Evolutionary conservation across 1,139 yeast species (phyloP).

Genomic region (Blastobotrys arbuscula): DNA sequence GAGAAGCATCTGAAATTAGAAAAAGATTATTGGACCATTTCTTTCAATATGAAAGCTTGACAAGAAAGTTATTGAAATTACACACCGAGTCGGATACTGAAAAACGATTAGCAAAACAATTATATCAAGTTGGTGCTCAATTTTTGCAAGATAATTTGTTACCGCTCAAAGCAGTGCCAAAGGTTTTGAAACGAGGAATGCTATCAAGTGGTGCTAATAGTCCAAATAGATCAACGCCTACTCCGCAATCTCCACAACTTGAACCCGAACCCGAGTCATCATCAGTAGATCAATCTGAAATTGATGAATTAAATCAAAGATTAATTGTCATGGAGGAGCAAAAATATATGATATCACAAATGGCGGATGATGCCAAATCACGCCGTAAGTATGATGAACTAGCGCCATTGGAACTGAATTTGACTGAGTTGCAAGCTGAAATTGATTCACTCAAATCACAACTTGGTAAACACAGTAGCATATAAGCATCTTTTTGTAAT

Average conservation of each 20-base stretch:
- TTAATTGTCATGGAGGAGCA: slow-evolving; percentile 87
- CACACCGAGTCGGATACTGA: slow-evolving; percentile 37
- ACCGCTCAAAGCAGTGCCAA: slow-evolving; percentile 47
- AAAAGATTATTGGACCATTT: slow-evolving; percentile 42
- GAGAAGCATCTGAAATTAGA: slow-evolving; percentile 39
- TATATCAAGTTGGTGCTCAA: slow-evolving; percentile 42
- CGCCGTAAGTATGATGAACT: slow-evolving; percentile 76
- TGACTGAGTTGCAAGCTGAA: slow-evolving; percentile 51
- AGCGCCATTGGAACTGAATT: slow-evolving; percentile 51
- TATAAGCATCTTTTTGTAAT: not conserved
- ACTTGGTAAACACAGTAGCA: slow-evolving; percentile 42
- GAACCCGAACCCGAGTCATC: slow-evolving; percentile 7
- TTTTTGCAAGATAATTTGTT: slow-evolving; percentile 53
- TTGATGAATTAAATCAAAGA: slow-evolving; percentile 53
- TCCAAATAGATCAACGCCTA: not conserved
- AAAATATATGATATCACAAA: slow-evolving; percentile 57
- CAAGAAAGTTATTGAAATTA: slow-evolving; percentile 37
- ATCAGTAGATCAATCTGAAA: slow-evolving; percentile 6
- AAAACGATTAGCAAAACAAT: slow-evolving; percentile 40
- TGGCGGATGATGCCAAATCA: slow-evolving; percentile 56
- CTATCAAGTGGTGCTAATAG: slow-evolving; percentile 9
- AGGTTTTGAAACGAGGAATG: slow-evolving; percentile 32
- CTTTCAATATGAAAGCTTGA: slow-evolving; percentile 40
- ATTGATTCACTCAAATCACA: slow-evolving; percentile 45
- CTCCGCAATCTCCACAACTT: slow-evolving; percentile 5